Evolutionary conservation across 768 basidiomycete genomes (phyloP), one percentile per base, ranked within the genome.

Genomic region (Botryobasidium botryosum): DNA sequence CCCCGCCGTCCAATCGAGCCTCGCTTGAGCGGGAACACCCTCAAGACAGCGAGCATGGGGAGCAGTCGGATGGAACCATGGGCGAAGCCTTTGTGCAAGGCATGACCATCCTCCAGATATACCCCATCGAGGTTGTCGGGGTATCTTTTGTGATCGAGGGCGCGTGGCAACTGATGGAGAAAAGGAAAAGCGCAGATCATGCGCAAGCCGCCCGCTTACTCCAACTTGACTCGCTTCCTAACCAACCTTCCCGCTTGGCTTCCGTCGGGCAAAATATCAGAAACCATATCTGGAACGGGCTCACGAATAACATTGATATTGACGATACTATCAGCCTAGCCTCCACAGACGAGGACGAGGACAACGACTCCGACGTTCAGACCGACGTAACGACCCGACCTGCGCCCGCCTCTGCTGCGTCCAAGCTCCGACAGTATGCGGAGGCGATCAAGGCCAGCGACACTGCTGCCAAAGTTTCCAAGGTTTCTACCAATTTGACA

Each of bases 401-500:
- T 10, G n/a, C 12, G 10, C 40, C 18, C 25, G 17, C 17, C 13
- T 15, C 26, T 38, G 41, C 38, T 12, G n/a, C 26, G 23, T 35
- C 45, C 21, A 48, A 31, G 13, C 39, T 53, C 23, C 38, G 41
- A 13, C 51, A 50, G 18, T 54, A 52, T 39, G 52, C 53, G 3
- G 44, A 43, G 4, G 39, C 47, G 6, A 15, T 57, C 27, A 42
- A 50, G 25, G 43, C 53, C 3, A 55, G 56, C 35, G 55, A 57
- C 43, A 44, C 54, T 7, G 56, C 54, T 10, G 56, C 56, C 4
- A 31, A 23, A 3, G 20, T 57, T 2, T 31, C 48, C 40, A 56
- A 55, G 44, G 49, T 46, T 18, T 51, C 50, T 6, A 51, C 47
- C 10, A 56, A 55, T 33, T 45, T 47, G 37, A 51, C 54, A 1